Conservation (phyloP, 306 rosid species). For the Sesbania bispinosa region DNA sequence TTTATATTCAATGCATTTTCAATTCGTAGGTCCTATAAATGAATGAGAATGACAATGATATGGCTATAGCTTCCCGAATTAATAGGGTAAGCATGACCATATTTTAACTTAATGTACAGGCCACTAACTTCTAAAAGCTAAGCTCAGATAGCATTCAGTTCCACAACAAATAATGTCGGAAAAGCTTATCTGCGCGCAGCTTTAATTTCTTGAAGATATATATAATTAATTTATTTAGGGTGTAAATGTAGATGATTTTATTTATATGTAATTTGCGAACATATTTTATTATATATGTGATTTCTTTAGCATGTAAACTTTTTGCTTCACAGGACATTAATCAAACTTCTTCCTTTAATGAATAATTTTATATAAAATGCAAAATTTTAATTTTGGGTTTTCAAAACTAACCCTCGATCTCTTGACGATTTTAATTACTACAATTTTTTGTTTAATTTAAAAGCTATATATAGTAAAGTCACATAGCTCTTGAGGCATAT, state of each 20-base stretch:
- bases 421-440: too few relatives aligned
- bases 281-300: neutral
- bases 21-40: slow-evolving; percentile 24
- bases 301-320: neutral
- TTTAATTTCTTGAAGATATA: neutral
- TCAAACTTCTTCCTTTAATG: too few relatives aligned
- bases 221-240: neutral
- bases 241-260: neutral
- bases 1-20: slow-evolving; percentile 30
- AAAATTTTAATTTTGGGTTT: neutral
- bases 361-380: too few relatives aligned
- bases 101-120: slow-evolving; percentile 10
- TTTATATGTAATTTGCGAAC: neutral
- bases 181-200: neutral
- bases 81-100: slow-evolving; percentile 23
- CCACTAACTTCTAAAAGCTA: neutral
- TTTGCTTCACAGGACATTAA: too few relatives aligned
- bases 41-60: slow-evolving; percentile 27
- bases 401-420: neutral
- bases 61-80: slow-evolving; percentile 3
- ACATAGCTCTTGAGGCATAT: too few relatives aligned
- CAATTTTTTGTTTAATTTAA: too few relatives aligned
- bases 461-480: too few relatives aligned
- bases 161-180: neutral
- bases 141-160: neutral